Percentiles rank a stretch among this genome's conserved stretches.
Evolutionary conservation across 1,284 basidiomycete species (phyloP).

Genomic region (Stygiomarasmius scandens): DNA sequence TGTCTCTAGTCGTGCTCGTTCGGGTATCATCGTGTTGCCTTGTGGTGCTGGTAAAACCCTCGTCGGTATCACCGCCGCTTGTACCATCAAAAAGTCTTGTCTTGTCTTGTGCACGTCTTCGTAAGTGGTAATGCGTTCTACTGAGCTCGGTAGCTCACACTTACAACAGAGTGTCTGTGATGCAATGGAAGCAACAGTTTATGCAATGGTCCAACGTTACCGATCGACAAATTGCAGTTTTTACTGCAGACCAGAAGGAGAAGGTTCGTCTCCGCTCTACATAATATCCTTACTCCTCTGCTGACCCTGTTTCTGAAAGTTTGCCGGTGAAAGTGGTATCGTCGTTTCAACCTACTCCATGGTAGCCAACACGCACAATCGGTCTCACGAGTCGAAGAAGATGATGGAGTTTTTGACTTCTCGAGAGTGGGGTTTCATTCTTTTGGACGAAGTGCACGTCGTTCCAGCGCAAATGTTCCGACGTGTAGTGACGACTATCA

Average conservation of each 20-base stretch:
- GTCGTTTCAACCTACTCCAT: slow-evolving; percentile 98
- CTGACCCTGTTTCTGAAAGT: slow-evolving; percentile 49
- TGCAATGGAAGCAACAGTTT: slow-evolving; percentile 98
- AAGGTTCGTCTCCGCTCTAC: slow-evolving; percentile 56
- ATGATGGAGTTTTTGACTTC: slow-evolving; percentile 98
- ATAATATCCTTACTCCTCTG: not conserved
- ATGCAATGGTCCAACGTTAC: slow-evolving; percentile 97
- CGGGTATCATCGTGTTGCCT: slow-evolving; percentile 91
- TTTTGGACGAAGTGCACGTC: slow-evolving; percentile 96
- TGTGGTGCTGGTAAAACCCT: slow-evolving; percentile 99
- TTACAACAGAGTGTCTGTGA: slow-evolving; percentile 81
- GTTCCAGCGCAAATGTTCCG: slow-evolving; percentile 98
- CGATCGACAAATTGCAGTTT: slow-evolving; percentile 92
- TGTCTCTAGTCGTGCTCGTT: slow-evolving; percentile 84
- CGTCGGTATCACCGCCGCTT: slow-evolving; percentile 98
- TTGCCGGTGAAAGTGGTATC: slow-evolving; percentile 92
- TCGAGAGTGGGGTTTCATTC: slow-evolving; percentile 93
- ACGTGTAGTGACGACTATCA: slow-evolving; percentile 94
- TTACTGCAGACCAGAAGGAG: slow-evolving; percentile 96
- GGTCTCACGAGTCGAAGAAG: slow-evolving; percentile 95
- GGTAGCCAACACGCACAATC: slow-evolving; percentile 96
- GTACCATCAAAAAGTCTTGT: slow-evolving; percentile 99
- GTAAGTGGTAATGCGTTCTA: slow-evolving; percentile 51
- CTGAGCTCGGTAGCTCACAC: not conserved
- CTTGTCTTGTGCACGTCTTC: slow-evolving; percentile 97